phyloP scores from a whole-genome alignment of 2,329 filamentous ascomycete species.

The Pseudocercospora eumusae region DNA sequence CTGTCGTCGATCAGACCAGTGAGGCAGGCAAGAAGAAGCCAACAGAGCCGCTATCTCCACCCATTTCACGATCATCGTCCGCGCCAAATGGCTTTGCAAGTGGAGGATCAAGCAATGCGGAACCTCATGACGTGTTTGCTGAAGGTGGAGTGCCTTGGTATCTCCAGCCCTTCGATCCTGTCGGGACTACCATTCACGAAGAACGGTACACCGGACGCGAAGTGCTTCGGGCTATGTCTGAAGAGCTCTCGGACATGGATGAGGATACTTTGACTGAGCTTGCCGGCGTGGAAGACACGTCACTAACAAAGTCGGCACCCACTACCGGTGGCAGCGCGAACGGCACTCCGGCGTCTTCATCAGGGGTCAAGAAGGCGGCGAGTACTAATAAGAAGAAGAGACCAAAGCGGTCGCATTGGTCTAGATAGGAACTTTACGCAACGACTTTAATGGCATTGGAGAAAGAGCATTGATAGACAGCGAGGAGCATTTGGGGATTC shows the following conservation, averaged over 20 bases:
- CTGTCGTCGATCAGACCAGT: conserved; percentile 20
- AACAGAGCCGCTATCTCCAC: conserved; percentile 40
- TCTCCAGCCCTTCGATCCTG: conserved; percentile 73
- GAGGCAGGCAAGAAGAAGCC: conserved; percentile 28
- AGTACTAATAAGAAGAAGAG: conserved; percentile 19
- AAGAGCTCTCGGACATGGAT: conserved; percentile 81
- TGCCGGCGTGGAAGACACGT: conserved; percentile 27
- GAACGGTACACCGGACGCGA: conserved; percentile 74
- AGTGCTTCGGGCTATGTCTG: conserved; percentile 71
- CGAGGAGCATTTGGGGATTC: background rate
- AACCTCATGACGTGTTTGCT: conserved; percentile 48
- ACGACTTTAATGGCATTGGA: background rate
- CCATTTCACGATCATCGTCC: conserved; percentile 34
- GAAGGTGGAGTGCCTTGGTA: conserved; percentile 88
- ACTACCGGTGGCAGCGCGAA: conserved; percentile 9
- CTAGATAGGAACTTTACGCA: conserved; percentile 11
- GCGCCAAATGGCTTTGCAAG: conserved; percentile 25
- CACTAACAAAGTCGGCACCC: conserved; percentile 16
- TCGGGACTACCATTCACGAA: conserved; percentile 76
- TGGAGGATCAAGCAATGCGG: conserved; percentile 26
- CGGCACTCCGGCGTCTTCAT: background rate
- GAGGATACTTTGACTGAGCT: conserved; percentile 79
- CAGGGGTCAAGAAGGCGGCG: conserved; percentile 7
- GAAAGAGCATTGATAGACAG: background rate
- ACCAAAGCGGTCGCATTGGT: conserved; percentile 20